These are phyloP conservation scores for Carex littledalei DNA, from an alignment of 176 grass and related monocot genomes.

Conservation along the genomic window DNA sequence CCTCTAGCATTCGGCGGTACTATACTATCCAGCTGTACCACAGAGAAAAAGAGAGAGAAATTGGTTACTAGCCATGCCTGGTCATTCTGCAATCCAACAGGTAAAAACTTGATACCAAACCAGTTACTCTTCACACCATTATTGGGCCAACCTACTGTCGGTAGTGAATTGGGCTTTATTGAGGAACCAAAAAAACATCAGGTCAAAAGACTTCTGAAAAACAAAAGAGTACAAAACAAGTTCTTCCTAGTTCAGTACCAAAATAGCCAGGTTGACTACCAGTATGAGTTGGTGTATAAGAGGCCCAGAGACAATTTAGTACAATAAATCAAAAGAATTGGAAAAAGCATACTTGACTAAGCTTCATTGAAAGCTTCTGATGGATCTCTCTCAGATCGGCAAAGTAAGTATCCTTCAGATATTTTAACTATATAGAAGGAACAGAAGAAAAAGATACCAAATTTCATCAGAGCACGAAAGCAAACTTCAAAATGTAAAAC, in stretches of 20 bases:
- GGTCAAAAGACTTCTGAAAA: not conserved
- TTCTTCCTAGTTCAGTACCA: not conserved
- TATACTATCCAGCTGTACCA: conserved; percentile 38
- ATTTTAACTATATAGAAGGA: conserved; percentile 50
- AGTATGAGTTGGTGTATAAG: not conserved
- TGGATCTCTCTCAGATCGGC: conserved; percentile 52
- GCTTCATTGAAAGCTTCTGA: conserved; percentile 53
- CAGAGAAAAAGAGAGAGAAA: not conserved
- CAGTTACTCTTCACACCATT: not conserved
- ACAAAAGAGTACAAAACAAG: not conserved
- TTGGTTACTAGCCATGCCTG: not conserved
- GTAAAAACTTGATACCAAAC: not conserved
- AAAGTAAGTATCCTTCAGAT: conserved; percentile 61
- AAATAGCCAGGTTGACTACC: not conserved
- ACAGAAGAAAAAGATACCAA: not conserved
- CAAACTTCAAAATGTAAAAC: not conserved
- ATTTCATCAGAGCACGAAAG: not conserved
- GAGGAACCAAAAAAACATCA: not conserved
- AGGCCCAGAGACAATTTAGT: not conserved
- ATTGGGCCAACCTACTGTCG: not conserved
- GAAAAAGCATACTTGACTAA: conserved; percentile 39
- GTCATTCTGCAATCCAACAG: not conserved
- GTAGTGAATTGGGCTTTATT: not conserved
- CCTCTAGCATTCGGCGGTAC: conserved; percentile 24
- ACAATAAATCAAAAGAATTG: not conserved